Evolutionary conservation across 345 rosid species (phyloP), one percentile per base, ranked within the genome.

Genomic region (Raphanus sativus): DNA sequence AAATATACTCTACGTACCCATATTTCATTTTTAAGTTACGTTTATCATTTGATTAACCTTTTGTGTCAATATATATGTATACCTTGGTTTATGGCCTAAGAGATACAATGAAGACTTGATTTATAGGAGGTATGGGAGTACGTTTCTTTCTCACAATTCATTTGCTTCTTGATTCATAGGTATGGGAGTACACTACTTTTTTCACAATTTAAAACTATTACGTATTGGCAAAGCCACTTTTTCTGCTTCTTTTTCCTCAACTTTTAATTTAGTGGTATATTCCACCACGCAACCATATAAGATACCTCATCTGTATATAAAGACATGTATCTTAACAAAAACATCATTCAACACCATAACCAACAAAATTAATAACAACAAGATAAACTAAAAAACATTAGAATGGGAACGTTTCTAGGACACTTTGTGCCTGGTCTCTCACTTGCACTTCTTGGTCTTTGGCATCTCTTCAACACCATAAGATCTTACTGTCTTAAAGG

Each of bases 381-480:
- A 36, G 25, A 34, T 1, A 8, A 12, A 63, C 36, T 64, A 25
- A 59, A 64, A 55, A 38, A 79, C 71, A 66, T 63, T 69, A 58
- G 45, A 64, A 90, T 86, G 93, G 96, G 94, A 3, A 89, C 89
- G 8, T 90, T 94, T 80, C 15, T 85, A 12, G 96, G 89, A 56
- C 98, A 91, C 67, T 62, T 91, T 7, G 84, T 88, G 6, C 96
- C 94, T 6, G 96, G 93, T 70, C 84, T 90, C 54, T 86, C 85
- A 62, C 83, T 94, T 30, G 75, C 88, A 56, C 61, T 91, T 34
- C 93, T 91, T 60, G 98, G 97, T 61, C 71, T 90, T 76, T 90
- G 97, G 96, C 97, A 94, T 85, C 83, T 84, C 73, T 65, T 85
- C 48, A 89, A 90, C 83, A 89, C 83, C 16, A 84, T 87, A 69